A percentile compares a stretch with the other conserved stretches of the same genome.
Evolutionary conservation across 1,284 basidiomycete genomes (phyloP).

Genomic region (Serendipita sp.): DNA sequence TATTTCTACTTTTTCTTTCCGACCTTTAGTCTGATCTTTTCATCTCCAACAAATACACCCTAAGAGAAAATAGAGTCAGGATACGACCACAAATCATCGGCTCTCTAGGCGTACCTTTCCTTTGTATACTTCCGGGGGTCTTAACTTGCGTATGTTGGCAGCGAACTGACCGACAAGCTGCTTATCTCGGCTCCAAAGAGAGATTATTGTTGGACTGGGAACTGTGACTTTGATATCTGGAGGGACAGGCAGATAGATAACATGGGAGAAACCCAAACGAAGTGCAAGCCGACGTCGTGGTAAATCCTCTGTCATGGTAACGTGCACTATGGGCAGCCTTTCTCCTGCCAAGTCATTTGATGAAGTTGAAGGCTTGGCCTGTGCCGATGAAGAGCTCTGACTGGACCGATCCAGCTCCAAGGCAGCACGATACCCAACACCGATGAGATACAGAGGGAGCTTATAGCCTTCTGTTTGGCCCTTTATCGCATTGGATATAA

Average conservation of each 20-base stretch:
- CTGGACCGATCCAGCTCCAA: constrained; percentile 59
- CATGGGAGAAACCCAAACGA: constrained; percentile 87
- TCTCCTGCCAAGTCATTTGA: constrained; percentile 8
- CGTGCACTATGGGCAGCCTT: constrained; percentile 14
- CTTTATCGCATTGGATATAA: constrained; percentile 77
- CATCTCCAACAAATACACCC: constrained; percentile 85
- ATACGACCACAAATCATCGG: constrained; percentile 8
- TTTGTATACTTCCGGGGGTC: constrained; percentile 94
- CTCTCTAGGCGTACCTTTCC: constrained; percentile 60
- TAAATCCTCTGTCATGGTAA: constrained; percentile 19
- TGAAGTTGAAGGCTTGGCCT: constrained; percentile 13
- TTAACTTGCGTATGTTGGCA: constrained; percentile 67
- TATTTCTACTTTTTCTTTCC: constrained; percentile 83
- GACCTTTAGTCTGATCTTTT: constrained; percentile 79
- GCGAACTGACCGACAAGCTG: constrained; percentile 76
- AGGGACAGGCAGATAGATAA: constrained; percentile 72
- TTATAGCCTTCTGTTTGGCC: constrained; percentile 86
- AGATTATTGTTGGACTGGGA: constrained; percentile 54
- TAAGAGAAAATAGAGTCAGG: constrained; percentile 21
- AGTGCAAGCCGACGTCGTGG: constrained; percentile 43
- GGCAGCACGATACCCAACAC: constrained; percentile 85
- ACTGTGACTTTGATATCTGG: constrained; percentile 63
- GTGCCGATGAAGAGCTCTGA: background rate
- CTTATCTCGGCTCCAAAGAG: constrained; percentile 58
- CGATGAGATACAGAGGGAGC: constrained; percentile 75